Conservation (phyloP, 495 filamentous ascomycete species). For the Xylaria castorea region DNA sequence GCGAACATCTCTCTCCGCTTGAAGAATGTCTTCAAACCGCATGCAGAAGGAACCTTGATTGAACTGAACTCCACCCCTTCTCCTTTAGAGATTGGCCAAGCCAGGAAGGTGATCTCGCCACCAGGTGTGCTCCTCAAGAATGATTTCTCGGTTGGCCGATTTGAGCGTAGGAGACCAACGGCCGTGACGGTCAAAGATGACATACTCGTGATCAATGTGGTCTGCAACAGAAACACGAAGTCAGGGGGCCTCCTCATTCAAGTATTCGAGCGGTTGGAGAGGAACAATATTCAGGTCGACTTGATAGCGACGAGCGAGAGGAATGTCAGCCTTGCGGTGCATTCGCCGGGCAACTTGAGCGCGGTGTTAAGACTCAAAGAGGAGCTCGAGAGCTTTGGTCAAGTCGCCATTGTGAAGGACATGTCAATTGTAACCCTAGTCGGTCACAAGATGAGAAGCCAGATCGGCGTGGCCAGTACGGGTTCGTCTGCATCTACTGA, state of each 20-base stretch:
- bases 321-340: conserved; percentile 48
- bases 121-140: conserved; percentile 46
- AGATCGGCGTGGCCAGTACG: conserved; percentile 49
- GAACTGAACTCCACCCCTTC: conserved; percentile 35
- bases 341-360: conserved; percentile 35
- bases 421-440: conserved; percentile 52
- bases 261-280: conserved; percentile 45
- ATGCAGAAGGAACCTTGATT: conserved; percentile 46
- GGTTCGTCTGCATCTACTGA: conserved; percentile 8
- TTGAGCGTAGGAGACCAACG: conserved; percentile 45
- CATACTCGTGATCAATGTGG: conserved; percentile 47
- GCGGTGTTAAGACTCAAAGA: conserved; percentile 37
- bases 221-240: conserved; percentile 47
- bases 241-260: conserved; percentile 47
- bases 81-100: conserved; percentile 17
- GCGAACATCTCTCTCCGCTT: conserved; percentile 47
- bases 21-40: conserved; percentile 52
- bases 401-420: conserved; percentile 38
- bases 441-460: conserved; percentile 52
- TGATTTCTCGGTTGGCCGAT: conserved; percentile 45
- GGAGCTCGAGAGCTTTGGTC: conserved; percentile 44
- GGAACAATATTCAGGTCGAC: conserved; percentile 45
- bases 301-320: conserved; percentile 50
- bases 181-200: conserved; percentile 50
- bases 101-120: conserved; percentile 24